Conservation (phyloP, 495 filamentous ascomycete species). For the Penicillium crystallinum region DNA sequence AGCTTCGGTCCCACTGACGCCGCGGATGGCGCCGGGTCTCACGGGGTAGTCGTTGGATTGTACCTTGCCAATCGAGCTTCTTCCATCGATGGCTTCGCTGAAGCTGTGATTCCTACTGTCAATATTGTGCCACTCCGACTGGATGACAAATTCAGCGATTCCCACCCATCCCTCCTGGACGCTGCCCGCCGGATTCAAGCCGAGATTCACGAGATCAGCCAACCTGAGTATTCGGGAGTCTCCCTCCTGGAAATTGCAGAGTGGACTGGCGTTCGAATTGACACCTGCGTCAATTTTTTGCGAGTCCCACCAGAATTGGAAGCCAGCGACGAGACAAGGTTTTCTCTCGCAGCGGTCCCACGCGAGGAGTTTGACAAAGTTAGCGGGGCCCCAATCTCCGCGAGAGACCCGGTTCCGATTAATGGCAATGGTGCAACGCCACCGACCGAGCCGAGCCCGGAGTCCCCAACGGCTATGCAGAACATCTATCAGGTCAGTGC, state of each 20-base stretch:
- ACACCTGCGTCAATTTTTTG: constrained; percentile 35
- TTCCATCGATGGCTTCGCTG: constrained; percentile 23
- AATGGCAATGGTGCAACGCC: constrained; percentile 11
- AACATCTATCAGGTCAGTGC: constrained; percentile 19
- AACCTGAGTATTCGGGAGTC: constrained; percentile 23
- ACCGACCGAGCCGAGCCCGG: constrained; percentile 1
- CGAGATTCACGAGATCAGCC: constrained; percentile 30
- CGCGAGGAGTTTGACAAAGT: constrained; percentile 8
- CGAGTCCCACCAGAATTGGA: constrained; percentile 19
- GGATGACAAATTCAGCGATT: constrained; percentile 14
- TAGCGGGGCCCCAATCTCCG: background rate
- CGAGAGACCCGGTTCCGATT: background rate
- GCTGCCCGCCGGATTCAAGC: constrained; percentile 26
- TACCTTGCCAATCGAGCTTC: constrained; percentile 35
- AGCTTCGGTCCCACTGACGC: constrained; percentile 1
- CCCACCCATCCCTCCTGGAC: constrained; percentile 14
- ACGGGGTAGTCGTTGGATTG: constrained; percentile 22
- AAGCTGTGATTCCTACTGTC: constrained; percentile 28
- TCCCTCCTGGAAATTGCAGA: constrained; percentile 31
- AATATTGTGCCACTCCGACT: constrained; percentile 35
- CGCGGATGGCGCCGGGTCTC: background rate
- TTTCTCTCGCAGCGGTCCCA: constrained; percentile 12
- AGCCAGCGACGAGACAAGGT: background rate
- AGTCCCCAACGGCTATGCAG: constrained; percentile 3
- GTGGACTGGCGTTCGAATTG: constrained; percentile 34